phyloP scores from a whole-genome alignment of 371 early-diverging fungal species.

The Choanephora cucurbitarum region DNA sequence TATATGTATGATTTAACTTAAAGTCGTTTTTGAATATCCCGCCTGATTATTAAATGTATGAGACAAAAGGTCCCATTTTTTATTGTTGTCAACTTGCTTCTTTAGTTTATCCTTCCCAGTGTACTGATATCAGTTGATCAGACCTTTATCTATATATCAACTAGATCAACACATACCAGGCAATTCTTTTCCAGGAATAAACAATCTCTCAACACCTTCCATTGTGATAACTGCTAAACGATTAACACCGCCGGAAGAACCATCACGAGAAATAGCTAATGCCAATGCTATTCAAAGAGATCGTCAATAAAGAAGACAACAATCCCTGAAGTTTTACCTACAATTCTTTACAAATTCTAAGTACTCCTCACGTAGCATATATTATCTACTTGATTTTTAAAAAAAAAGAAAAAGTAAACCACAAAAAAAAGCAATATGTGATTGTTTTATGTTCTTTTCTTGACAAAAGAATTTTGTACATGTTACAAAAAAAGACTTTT shows the following conservation, averaged over 20 bases:
- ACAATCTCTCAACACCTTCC: constrained; percentile 88
- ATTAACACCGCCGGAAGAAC: constrained; percentile 98
- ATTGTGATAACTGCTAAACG: constrained; percentile 95
- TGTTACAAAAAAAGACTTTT: too few relatives aligned
- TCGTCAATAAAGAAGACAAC: not conserved
- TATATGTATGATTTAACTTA: too few relatives aligned
- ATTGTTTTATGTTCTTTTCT: too few relatives aligned
- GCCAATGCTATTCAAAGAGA: constrained; percentile 69
- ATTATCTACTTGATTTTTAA: too few relatives aligned
- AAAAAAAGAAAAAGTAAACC: too few relatives aligned
- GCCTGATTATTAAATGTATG: too few relatives aligned
- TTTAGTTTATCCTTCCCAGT: constrained; percentile 22
- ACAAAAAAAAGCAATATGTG: too few relatives aligned
- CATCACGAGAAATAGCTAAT: constrained; percentile 98
- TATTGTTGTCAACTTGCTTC: not conserved
- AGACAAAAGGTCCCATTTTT: too few relatives aligned
- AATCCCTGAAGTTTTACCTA: constrained; percentile 52
- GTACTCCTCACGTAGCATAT: constrained; percentile 92
- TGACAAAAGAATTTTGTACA: too few relatives aligned
- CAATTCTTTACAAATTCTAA: constrained; percentile 95
- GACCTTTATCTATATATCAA: not conserved
- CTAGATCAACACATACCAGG: constrained; percentile 45
- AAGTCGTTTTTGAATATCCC: too few relatives aligned
- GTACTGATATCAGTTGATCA: constrained; percentile 12
- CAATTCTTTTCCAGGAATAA: constrained; percentile 89